Evolutionary conservation across 192 early-diverging fungal species (phyloP), one percentile per base, ranked within the genome.

Genomic region (Dispira parvispora): DNA sequence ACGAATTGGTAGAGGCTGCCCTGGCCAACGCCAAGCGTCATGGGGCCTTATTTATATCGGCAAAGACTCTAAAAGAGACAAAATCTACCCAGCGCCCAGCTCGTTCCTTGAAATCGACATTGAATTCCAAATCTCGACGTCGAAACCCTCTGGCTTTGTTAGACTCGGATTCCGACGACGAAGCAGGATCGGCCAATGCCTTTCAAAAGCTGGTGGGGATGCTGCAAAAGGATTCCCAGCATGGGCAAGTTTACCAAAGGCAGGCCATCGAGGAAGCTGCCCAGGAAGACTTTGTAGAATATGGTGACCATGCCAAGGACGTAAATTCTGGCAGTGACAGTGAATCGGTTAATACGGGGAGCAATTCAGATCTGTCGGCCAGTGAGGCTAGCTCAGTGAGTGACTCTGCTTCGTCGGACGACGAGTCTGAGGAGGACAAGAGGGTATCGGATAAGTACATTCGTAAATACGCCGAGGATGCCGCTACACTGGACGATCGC

Each of bases 181-280:
- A 55, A 13, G 23, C 13, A 18, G 25, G 11, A 3, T 21, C 18
- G 25, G 53, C 8, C 23, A 55, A 55, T 25, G 69, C 79, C 28
- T 84, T 80, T 67, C 78, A 71, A 66, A 76, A 77, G 49, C 66
- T 84, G 16, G 57, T 84, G 10, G 80, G 80, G 1, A 72, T 75
- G 2, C 66, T 84, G 44, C 76, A 81, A 63, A 80, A 77, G 71
- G 75, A 68, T 14, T 79, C 80, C 0, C 75, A 79, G 43, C 67
- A 78, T 23, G 62, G 76, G 52, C 75, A 75, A 11, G 73, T 73
- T 43, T 75, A 79, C 66, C 71, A 73, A 58, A 68, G 70, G 56
- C 67, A 73, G n/a, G 68, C 70, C 42, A 54, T 72, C 25, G 79
- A 78, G 54, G 75, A 81, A 53, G 56, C 61, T 65, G 72, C 55